Evolutionary conservation across 345 rosid genomes (phyloP), one percentile per base, ranked within the genome.

Genomic region (Salix purpurea): DNA sequence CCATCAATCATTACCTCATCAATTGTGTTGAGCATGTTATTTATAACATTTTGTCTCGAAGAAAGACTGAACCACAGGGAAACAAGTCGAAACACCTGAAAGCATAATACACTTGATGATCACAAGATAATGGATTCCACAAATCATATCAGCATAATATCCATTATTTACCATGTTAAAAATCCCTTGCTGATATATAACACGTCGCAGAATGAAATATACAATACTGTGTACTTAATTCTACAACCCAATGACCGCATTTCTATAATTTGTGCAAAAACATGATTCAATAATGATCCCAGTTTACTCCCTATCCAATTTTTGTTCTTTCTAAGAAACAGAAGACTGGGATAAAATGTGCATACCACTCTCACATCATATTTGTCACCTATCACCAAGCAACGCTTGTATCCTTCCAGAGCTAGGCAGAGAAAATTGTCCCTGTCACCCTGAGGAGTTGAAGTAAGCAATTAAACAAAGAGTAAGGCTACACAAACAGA

Each of bases 331-430:
- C 15, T 28, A 21, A 69, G 8, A 19, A 40, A 71, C 18, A 77
- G 42, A 74, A 52, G 44, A 37, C 60, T 19, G 28, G 46, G 71
- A 65, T 23, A 54, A 66, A 60, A 80, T 76, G 70, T 74, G 65
- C 94, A 21, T 90, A 94, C 98, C 98, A 89, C 97, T 86, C 93
- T 89, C 62, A 92, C 94, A 68, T 94, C 98, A 87, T 94, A 92
- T 80, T 92, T 92, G 85, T 92, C 94, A 61, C 92, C 97, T 78
- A 90, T 87, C 62, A 92, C 93, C 87, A 94, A 78, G 85, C 97
- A 94, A 32, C 86, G 88, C 73, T 89, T 88, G 83, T 94, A 94
- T 76, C 97, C 98, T 80, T 94, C 97, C 92, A 94, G 82, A 61
- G 98, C 94, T 65, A 91, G 82, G 87, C 82, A 81, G 81, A 94